phyloP scores from a whole-genome alignment of 805 yeast species.

The Metschnikowia shivogae region DNA sequence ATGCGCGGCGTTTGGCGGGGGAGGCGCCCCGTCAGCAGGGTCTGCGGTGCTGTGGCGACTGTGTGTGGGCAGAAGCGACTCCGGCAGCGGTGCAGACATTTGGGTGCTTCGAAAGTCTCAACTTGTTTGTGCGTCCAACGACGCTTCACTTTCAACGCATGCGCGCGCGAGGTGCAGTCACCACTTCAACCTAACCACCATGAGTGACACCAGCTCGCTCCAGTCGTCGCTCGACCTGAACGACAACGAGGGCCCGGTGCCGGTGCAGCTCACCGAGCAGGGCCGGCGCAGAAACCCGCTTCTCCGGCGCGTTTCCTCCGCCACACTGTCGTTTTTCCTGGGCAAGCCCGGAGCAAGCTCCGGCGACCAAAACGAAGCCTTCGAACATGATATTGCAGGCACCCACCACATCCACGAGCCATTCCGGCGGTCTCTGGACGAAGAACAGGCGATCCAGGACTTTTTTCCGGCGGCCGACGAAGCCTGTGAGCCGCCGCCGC shows the following conservation, averaged over 20 bases:
- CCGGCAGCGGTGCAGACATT: not conserved
- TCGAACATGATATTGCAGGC: slow-evolving; percentile 7
- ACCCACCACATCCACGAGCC: slow-evolving; percentile 5
- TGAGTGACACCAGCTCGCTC: slow-evolving; percentile 1
- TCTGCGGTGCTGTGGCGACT: not conserved
- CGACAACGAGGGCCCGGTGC: slow-evolving; percentile 5
- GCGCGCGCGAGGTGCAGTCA: not conserved
- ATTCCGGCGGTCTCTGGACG: not conserved
- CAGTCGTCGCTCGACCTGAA: slow-evolving; percentile 8
- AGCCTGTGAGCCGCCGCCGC: not conserved
- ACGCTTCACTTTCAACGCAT: not conserved
- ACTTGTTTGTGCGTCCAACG: not conserved
- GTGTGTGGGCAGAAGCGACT: slow-evolving; percentile 4
- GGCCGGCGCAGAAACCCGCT: slow-evolving; percentile 5
- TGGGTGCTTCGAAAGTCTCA: not conserved
- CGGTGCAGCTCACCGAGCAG: slow-evolving; percentile 11
- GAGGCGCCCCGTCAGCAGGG: too few species aligned
- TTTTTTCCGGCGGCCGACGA: not conserved
- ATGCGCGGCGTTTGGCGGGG: not conserved
- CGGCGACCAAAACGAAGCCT: slow-evolving; percentile 4
- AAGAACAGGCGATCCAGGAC: not conserved
- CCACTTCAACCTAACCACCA: not conserved
- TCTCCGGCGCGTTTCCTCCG: slow-evolving; percentile 17
- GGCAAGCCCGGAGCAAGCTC: not conserved
- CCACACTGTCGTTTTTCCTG: slow-evolving; percentile 13